Conservation (phyloP, 192 early-diverging fungal species). For the Oehlia diaphana region DNA sequence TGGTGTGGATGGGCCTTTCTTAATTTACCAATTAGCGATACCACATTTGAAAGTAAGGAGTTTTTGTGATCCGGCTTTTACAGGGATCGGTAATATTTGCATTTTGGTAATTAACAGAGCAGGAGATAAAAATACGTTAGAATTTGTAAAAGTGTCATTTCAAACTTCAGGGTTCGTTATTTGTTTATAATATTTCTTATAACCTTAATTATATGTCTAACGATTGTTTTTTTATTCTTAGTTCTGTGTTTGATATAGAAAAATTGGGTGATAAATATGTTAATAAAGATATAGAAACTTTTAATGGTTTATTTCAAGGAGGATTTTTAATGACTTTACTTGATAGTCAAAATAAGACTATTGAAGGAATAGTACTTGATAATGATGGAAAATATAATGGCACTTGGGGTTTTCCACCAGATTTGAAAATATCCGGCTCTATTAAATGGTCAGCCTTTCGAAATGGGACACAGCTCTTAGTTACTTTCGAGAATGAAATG, state of each 20-base stretch:
- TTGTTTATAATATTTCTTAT: no score
- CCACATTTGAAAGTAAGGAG: no score
- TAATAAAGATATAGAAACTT: background rate
- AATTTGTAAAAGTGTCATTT: no score
- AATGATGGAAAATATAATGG: background rate
- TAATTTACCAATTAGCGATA: background rate
- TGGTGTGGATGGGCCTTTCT: background rate
- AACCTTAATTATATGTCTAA: no score
- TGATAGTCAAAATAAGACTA: background rate
- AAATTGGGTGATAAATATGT: background rate
- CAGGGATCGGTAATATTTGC: no score
- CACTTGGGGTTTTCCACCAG: background rate
- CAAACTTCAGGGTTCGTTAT: no score
- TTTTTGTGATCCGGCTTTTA: no score
- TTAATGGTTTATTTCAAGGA: background rate
- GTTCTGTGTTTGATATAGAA: background rate
- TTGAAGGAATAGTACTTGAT: background rate
- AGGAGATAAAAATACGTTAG: no score
- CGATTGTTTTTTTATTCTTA: background rate
- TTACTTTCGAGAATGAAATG: no score
- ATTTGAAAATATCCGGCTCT: background rate
- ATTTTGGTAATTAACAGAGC: no score
- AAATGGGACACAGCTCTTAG: no score
- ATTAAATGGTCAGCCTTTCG: no score
- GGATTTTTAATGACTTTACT: background rate